Percentiles rank a stretch among this genome's conserved stretches.
Evolutionary conservation across 1,139 yeast genomes (phyloP).

Genomic region (Tardiomyces digboiensis): DNA sequence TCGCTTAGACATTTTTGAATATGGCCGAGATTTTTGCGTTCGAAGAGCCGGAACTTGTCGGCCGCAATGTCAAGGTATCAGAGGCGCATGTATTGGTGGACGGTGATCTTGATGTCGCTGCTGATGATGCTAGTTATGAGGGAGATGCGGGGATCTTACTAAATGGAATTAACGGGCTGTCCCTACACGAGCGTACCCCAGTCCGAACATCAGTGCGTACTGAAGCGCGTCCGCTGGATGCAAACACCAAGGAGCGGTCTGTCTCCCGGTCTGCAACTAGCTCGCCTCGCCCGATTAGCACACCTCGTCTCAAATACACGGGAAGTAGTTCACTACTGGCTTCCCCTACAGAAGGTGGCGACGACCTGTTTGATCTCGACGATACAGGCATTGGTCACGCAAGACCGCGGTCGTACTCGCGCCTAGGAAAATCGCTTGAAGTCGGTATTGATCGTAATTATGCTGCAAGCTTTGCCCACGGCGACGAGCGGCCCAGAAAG

Average conservation of each 20-base stretch:
- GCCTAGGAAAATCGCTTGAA: constrained; percentile 39
- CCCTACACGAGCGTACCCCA: not conserved
- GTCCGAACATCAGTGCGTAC: not conserved
- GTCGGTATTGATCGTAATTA: constrained; percentile 34
- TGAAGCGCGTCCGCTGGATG: not conserved
- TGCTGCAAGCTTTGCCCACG: constrained; percentile 20
- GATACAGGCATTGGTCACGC: not conserved
- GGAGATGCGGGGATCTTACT: not conserved
- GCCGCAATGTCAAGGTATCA: not conserved
- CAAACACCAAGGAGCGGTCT: not conserved
- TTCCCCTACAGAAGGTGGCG: not conserved
- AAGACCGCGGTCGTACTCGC: constrained; percentile 7
- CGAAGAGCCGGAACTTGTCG: constrained; percentile 2
- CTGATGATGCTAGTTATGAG: not conserved
- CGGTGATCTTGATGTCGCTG: not conserved
- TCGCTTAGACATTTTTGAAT: not conserved
- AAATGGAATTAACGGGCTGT: not conserved
- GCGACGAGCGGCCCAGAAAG: constrained; percentile 15
- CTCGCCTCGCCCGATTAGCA: not conserved
- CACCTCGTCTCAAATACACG: not conserved
- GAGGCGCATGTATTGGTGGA: not conserved
- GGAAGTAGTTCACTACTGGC: not conserved
- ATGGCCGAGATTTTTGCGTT: constrained; percentile 14
- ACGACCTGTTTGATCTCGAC: constrained; percentile 7
- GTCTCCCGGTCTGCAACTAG: not conserved